Base-by-base conservation (phyloP, 805 yeast genomes). In the Starmerella powellii region DNA sequence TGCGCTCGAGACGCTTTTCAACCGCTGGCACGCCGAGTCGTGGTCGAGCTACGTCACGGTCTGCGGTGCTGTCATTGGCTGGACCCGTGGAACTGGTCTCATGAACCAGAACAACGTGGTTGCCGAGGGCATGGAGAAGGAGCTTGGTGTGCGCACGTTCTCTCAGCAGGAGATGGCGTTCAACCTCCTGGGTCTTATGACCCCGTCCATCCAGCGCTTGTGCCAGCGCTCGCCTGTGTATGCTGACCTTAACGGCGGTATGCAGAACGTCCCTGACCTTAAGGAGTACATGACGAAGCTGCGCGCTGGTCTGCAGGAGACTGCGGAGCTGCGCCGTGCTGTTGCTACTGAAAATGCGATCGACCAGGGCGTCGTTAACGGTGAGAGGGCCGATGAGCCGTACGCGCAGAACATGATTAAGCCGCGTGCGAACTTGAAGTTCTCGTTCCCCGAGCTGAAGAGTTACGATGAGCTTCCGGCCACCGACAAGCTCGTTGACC, bases 11-110 rank as follows among this genome's bases (percentile, higher is more conserved):
- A 88, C 97, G 26, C 70, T 91, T 61, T 86, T 91, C 76, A 88
- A 88, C 80, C 83, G 96, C 74, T 91, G 98, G 98, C 73, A 79
- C 66, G 87, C 98, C 37, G 99, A 91, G 72, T 81, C 86, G 46
- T 91, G 99, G 99, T 78, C 80, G 35, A 70, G 81, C 52, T 91
- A 83, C 70, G 77, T 91, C 68, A 91, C 97, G 46, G 71, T 91
- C 47, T 87, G 96, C 66, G 99, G 99, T 72, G 96, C 98, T 35
- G 74, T 91, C 53, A 91, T 91, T 64, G 99, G 99, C 63, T 91
- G 99, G 99, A 91, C 99, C 51, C 84, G 99, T 74, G 99, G 99
- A 66, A 91, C 99, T 46, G 99, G 99, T 60, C 78, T 91, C 61
- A 91, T 91, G 99, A 73, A 86, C 59, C 96, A 80, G 56, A 91